Evolutionary conservation across 805 yeast species (phyloP), one percentile per base, ranked within the genome.

Genomic region (Jamesozyma lodderae): DNA sequence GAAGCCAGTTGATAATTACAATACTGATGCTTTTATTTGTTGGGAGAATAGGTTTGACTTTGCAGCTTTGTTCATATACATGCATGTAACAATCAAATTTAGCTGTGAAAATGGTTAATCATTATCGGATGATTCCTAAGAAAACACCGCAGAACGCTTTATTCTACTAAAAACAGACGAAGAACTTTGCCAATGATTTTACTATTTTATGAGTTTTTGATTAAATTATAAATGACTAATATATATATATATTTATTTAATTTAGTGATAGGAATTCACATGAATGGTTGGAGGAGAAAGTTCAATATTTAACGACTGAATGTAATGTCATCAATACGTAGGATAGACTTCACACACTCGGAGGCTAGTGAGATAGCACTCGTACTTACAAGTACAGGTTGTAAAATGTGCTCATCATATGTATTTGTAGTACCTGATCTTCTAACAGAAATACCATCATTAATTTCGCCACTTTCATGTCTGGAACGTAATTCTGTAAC

Each of bases 271-370:
- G 25, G 9, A 10, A 23, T 10, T 23, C 13, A 10, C 13, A 10
- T 23, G 9, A 23, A 10, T 2, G 13, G 25, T 10, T 23, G 25
- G 13, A n/a, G n/a, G n/a, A n/a, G n/a, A n/a, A n/a, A n/a, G n/a
- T n/a, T n/a, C n/a, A n/a, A n/a, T 7, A 6, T 9, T 60, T 68
- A 83, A 60, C 95, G 77, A 62, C 94, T 79, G 60, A 92, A 85
- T 29, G 95, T 83, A 53, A 92, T 94, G 63, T 94, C 99, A 63
- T 92, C 99, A 55, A 92, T 92, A 65, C 98, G 81, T 61, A 92
- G 71, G 47, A 92, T 87, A 32, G 95, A 82, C 67, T 92, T 94
- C 42, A 90, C 97, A 48, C 95, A 83, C 68, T 92, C 99, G 16
- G 96, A 81, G 23, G 97, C 96, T 51, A 92, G 73, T 11, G 94